Percentiles rank a stretch among this genome's conserved stretches.
phyloP scores from a whole-genome alignment of 192 early-diverging fungal genomes.

The Geranomyces michiganensis region DNA sequence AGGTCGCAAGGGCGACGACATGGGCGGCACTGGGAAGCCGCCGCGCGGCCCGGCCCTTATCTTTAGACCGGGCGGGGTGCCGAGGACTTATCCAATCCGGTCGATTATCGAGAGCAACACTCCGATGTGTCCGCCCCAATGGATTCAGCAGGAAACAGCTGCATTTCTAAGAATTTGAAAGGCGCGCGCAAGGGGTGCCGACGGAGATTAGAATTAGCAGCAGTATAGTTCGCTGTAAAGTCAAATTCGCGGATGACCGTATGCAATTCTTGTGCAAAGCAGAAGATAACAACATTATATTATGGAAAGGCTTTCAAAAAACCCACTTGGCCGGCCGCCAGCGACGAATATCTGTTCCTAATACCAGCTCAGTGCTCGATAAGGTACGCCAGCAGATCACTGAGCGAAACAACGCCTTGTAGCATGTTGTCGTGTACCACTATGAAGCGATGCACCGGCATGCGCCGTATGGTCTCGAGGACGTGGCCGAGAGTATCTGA shows the following conservation, averaged over 20 bases:
- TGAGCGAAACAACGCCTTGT: constrained; percentile 81
- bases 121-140: constrained; percentile 50
- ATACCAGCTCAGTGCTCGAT: constrained; percentile 22
- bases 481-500: constrained; percentile 87
- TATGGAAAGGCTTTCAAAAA: no score
- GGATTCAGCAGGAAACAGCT: constrained; percentile 34
- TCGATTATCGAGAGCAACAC: constrained; percentile 50
- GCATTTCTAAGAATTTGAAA: not conserved
- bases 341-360: no score
- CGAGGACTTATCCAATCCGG: constrained; percentile 50
- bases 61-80: constrained; percentile 50
- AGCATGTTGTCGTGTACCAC: constrained; percentile 80
- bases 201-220: no score
- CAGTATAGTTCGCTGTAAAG: no score
- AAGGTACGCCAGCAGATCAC: constrained; percentile 70
- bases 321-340: no score
- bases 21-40: constrained; percentile 4
- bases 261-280: no score
- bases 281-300: no score
- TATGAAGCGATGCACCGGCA: constrained; percentile 87
- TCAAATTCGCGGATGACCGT: no score
- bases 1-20: constrained; percentile 10
- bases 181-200: not conserved
- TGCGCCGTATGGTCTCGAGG: constrained; percentile 84
- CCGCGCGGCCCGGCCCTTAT: constrained; percentile 31